Conservation (phyloP, 345 rosid species). For the Rhizophora mangle region DNA sequence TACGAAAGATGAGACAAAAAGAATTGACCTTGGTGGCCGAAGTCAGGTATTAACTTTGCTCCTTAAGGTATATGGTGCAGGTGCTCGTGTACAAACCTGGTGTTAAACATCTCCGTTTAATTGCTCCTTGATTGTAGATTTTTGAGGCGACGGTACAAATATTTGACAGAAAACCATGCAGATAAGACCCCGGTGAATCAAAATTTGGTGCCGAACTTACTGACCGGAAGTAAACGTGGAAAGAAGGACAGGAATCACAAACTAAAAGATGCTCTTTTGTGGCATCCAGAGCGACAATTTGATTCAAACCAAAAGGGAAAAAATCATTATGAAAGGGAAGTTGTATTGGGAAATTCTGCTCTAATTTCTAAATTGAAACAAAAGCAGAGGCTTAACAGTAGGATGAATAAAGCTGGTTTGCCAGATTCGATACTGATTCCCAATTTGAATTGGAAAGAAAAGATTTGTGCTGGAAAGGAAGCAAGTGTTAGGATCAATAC, state of each 20-base stretch:
- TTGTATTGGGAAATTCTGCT: constrained; percentile 4
- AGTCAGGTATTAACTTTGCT: constrained; percentile 54
- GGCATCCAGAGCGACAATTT: constrained; percentile 17
- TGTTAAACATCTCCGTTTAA: background rate
- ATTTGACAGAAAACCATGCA: constrained; percentile 49
- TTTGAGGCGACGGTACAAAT: constrained; percentile 54
- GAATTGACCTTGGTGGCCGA: constrained; percentile 50
- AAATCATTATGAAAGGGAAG: constrained; percentile 18
- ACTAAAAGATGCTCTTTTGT: constrained; percentile 28
- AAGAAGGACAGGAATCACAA: constrained; percentile 18
- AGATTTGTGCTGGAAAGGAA: constrained; percentile 39
- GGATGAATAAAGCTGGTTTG: constrained; percentile 24
- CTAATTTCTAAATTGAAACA: constrained; percentile 41
- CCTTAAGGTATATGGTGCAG: constrained; percentile 5
- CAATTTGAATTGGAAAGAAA: constrained; percentile 40
- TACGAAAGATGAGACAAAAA: constrained; percentile 58
- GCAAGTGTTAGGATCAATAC: constrained; percentile 28
- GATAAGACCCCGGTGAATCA: constrained; percentile 12
- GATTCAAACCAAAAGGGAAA: constrained; percentile 42
- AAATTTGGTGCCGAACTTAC: constrained; percentile 18
- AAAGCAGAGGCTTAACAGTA: constrained; percentile 29
- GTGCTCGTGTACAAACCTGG: background rate
- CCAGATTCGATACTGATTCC: constrained; percentile 7
- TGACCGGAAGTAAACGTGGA: constrained; percentile 17
- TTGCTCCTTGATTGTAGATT: constrained; percentile 44